Evolutionary conservation across 345 rosid species (phyloP), one percentile per base, ranked within the genome.

Genomic region (Diplotaxis tenuifolia): DNA sequence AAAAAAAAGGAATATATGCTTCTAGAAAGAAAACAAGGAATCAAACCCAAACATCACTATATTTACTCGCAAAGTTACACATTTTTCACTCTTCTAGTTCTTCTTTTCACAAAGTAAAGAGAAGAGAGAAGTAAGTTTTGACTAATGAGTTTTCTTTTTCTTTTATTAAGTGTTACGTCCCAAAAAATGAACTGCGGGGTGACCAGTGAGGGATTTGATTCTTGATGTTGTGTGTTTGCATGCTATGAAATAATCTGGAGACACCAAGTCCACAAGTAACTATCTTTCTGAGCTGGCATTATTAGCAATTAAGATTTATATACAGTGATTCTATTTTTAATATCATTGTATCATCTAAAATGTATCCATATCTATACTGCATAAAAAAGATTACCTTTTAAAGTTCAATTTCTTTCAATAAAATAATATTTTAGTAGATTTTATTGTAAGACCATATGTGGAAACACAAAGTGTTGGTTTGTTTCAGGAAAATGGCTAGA

Each of bases 21-120:
- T 74, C 72, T 74, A 74, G 72, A 74, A 74, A 74, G 65, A 65
- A 73, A 57, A 21, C 57, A 73, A 65, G 77, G 77, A 73, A 73
- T 73, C 65, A 56, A 65, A 65, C 58, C 52, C 28, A 6, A 58
- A 47, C 34, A 65, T 55, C 65, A 65, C 50, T 47, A 22, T 57
- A 32, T 32, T 67, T 52, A 49, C 78, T 66, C 53, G 5, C 27
- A 55, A 45, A 65, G 65, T 57, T 57, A 20, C 60, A 32, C 50
- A 64, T 1, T 72, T 50, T 50, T n/a, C 4, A 56, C 42, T 63
- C 29, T 10, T 15, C 25, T 15, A 8, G 8, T 19, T 47, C 47
- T 40, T 31, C 16, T 31, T 42, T 31, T 31, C 16, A 22, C 27
- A 10, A 21, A 21, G 28, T 10, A 10, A 10, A 21, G 19, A 20